Base-by-base conservation (phyloP, 164 flowering plant species). In the Dillenia turbinata region DNA sequence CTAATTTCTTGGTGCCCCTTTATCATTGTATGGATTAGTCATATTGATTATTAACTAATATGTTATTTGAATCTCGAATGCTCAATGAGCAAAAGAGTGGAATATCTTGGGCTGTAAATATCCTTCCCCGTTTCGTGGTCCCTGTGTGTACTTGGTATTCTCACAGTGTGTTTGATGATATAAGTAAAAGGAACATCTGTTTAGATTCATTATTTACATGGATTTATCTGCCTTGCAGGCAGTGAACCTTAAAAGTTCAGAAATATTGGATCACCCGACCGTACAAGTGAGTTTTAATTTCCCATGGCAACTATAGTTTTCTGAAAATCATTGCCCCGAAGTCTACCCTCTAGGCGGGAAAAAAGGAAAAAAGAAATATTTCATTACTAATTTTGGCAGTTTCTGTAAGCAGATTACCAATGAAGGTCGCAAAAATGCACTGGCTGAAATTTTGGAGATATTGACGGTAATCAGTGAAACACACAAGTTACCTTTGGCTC, bases 171-270 rank as follows among this genome's bases (percentile, higher is more conserved):
- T 33, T 33, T 33, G 40, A 33, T 33, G 0, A 33, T 33, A 33
- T 33, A 4, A 33, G 40, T 33, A 33, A 33, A 33, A 33, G 40
- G 40, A 5, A 33, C 5, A 33, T 6, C 40, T 4, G 40, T 33
- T 33, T 33, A 33, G 7, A 33, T 33, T 33, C 40, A 5, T 56
- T 59, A 53, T 53, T 76, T 61, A 73, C 66, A 10, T 44, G 49
- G 51, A 62, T 73, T 81, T 72, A 62, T 70, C 69, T 73, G 33
- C 17, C 47, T 44, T 81, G 86, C 97, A 94, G 99, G 96, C 97
- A 44, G 98, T 94, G 56, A 89, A 91, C 77, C 72, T 94, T 71
- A 90, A 79, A 75, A 90, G 97, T 80, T 86, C 98, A 63, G 88
- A 89, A 16, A 77, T 88, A 45, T 72, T 94, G 81, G 90, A 78